Base-by-base conservation (phyloP, 2,329 filamentous ascomycete genomes). In the Lachnellula suecica region DNA sequence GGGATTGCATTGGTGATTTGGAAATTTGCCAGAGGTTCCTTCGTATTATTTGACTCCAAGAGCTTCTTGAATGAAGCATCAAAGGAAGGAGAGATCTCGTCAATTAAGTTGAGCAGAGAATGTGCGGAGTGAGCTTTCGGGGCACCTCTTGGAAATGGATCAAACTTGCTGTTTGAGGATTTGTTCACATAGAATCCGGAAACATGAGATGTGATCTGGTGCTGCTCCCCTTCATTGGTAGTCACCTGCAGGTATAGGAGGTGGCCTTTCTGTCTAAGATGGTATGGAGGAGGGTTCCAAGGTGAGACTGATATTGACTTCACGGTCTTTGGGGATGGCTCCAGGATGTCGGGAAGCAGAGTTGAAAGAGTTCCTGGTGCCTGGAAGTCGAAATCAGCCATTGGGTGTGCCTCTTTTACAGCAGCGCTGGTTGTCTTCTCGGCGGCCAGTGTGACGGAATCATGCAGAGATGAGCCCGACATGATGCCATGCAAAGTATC, bases 161-260 rank as follows among this genome's bases (percentile, higher is more conserved):
- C 94, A 65, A 99, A 99, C 73, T 94, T 97, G 73, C 82, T 83
- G 72, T 94, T 97, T 49, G 91, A 94, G 25, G 89, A 97, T 72
- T 92, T 96, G 80, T 96, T 99, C 66, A 97, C 88, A 70, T 87
- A 99, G 78, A 99, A 99, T 19, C 94, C 94, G 13, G 91, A 92
- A 46, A 96, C 88, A 65, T 97, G 91, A 13, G 90, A 84, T 9
- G 95, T 99, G 66, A 99, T 88, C 71, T 97, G 91, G 71, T 88
- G 86, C 70, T 96, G 91, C 74, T 99, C 94, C 58, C 92, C 92
- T 72, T 99, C 94, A 63, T 91, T 93, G 52, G 92, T 97, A 15
- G 88, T 93, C 40, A 94, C 79, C 58, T 91, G 80, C 19, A 99
- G 79, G 71, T 99, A 99, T 44, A 99, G 80, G 52, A 99, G 77